These are phyloP conservation scores for Lathyrus oleraceus DNA, from an alignment of 306 rosid species.

Conservation along the genomic window DNA sequence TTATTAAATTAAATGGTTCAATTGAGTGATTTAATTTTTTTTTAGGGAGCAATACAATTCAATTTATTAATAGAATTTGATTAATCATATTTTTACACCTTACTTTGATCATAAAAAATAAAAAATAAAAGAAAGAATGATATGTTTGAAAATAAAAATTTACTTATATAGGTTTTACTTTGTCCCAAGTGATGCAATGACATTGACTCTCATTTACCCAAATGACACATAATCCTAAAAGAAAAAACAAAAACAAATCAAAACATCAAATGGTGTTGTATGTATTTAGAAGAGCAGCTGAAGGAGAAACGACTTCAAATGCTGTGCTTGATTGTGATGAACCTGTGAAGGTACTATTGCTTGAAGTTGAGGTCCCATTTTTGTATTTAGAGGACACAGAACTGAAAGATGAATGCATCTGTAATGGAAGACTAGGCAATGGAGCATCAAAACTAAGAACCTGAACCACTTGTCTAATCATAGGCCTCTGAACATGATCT, in stretches of 20 bases:
- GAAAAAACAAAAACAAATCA: not conserved
- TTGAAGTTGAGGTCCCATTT: conserved; percentile 15
- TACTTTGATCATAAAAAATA: too few relatives aligned
- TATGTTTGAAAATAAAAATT: not conserved
- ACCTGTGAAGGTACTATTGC: conserved; percentile 1
- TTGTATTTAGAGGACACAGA: not conserved
- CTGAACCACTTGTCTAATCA: conserved; percentile 37
- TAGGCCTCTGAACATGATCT: conserved; percentile 38
- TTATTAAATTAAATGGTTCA: too few relatives aligned
- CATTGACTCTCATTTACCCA: not conserved
- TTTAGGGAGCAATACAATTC: too few relatives aligned
- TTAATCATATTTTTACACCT: too few relatives aligned
- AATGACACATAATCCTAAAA: not conserved
- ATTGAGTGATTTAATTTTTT: too few relatives aligned
- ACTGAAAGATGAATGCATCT: not conserved
- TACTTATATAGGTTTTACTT: not conserved
- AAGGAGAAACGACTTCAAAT: conserved; percentile 21
- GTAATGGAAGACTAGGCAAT: conserved; percentile 30
- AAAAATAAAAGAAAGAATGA: too few relatives aligned
- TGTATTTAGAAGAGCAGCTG: conserved; percentile 53
- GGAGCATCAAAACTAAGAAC: conserved; percentile 48
- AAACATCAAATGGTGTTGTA: not conserved
- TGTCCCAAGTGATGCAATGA: not conserved
- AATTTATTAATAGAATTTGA: too few relatives aligned
- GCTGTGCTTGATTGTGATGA: conserved; percentile 36